phyloP scores from a whole-genome alignment of 371 early-diverging fungal species.

The Apophysomyces ossiformis region DNA sequence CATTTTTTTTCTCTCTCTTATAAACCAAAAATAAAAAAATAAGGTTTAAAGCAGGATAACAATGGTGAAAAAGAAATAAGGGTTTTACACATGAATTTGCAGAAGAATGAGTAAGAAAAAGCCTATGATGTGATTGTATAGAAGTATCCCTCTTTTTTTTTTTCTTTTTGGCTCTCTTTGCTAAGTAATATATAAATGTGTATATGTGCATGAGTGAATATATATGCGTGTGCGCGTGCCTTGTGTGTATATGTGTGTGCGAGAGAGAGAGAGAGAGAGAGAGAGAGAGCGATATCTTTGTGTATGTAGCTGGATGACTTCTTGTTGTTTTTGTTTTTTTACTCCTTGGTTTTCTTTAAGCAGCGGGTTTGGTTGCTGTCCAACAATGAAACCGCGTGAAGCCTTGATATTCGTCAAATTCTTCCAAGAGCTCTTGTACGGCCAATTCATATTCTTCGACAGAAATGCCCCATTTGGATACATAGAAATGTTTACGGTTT shows the following conservation, averaged over 20 bases:
- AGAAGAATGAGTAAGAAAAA: no score
- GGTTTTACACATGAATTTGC: no score
- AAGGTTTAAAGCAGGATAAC: no score
- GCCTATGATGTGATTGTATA: no score
- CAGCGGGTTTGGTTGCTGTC: constrained; percentile 38
- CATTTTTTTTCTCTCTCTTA: no score
- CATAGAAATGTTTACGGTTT: constrained; percentile 37
- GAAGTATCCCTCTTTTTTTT: no score
- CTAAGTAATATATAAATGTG: no score
- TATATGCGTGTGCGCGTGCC: not conserved
- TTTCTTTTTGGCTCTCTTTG: no score
- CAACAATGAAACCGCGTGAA: constrained; percentile 48
- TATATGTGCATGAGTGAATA: not conserved
- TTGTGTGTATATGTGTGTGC: not conserved
- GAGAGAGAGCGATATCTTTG: not conserved
- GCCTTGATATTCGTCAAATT: constrained; percentile 48
- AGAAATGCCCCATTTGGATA: constrained; percentile 46
- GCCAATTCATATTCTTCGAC: constrained; percentile 50
- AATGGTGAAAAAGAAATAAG: no score
- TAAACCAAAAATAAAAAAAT: no score
- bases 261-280: not conserved
- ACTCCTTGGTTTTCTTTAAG: not conserved
- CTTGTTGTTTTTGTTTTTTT: not conserved
- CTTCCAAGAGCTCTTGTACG: constrained; percentile 43
- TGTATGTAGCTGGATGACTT: not conserved